These are phyloP conservation scores for Podospora sp. DNA, from an alignment of 495 filamentous ascomycete genomes.

Conservation along the genomic window DNA sequence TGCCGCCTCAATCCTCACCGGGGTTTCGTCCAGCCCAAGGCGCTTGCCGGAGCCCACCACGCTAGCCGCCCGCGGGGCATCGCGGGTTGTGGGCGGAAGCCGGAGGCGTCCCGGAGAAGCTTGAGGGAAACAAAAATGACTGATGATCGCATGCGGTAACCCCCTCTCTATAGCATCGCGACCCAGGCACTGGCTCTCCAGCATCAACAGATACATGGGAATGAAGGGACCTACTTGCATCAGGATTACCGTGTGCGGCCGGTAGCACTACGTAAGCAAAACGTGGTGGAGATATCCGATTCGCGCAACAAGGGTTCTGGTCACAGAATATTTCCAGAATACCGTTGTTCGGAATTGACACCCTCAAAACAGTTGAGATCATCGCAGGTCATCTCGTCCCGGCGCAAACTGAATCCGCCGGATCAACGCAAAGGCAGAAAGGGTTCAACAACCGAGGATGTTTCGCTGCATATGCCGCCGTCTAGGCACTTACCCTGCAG, in stretches of 20 bases:
- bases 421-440: neutral
- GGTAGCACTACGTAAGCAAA: constrained; percentile 19
- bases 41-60: neutral
- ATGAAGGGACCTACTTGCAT: constrained; percentile 3
- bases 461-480: constrained; percentile 2
- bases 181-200: neutral
- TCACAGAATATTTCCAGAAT: constrained; percentile 18
- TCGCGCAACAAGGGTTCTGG: neutral
- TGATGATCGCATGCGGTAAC: neutral
- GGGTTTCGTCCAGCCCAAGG: neutral
- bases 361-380: constrained; percentile 13
- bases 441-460: neutral
- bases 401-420: neutral
- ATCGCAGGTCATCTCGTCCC: constrained; percentile 7
- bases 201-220: neutral
- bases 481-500: neutral
- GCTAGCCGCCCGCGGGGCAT: too few relatives aligned
- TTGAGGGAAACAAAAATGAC: too few relatives aligned
- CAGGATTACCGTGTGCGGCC: neutral
- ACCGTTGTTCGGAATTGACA: constrained; percentile 1
- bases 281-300: neutral
- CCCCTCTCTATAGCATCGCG: neutral
- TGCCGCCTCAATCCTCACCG: neutral
- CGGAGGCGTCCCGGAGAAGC: too few relatives aligned
- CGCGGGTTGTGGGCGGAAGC: too few relatives aligned